Conservation (phyloP, 176 grass and related monocot species). For the Cenchrus americanus region DNA sequence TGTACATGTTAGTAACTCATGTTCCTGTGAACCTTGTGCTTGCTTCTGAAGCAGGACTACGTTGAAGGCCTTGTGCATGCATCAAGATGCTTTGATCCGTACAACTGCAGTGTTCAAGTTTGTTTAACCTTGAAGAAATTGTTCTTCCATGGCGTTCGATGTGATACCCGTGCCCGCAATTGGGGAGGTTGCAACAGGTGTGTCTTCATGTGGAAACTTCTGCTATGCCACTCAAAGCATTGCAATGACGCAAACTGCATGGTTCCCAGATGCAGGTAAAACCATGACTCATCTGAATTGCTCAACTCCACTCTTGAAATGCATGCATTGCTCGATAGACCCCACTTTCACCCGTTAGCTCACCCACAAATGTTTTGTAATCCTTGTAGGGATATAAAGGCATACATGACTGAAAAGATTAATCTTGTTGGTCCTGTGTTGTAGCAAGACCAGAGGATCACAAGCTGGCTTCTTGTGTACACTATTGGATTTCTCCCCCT, state of each 20-base stretch:
- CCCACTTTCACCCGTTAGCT: background rate
- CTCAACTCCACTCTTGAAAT: background rate
- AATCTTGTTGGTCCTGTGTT: conserved; percentile 1
- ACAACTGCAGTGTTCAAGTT: conserved; percentile 44
- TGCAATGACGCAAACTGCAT: conserved; percentile 21
- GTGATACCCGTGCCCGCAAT: conserved; percentile 43
- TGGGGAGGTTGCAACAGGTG: conserved; percentile 63
- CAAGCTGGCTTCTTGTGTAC: conserved; percentile 31
- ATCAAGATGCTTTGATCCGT: conserved; percentile 58
- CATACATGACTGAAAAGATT: conserved; percentile 19
- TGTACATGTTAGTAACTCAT: background rate
- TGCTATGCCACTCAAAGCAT: conserved; percentile 49
- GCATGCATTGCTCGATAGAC: background rate
- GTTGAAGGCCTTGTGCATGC: conserved; percentile 74
- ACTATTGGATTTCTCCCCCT: background rate
- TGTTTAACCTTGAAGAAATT: conserved; percentile 68
- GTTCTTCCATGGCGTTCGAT: conserved; percentile 77
- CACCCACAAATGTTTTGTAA: background rate
- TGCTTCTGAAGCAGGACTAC: conserved; percentile 61
- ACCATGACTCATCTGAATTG: conserved; percentile 6
- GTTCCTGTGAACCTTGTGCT: conserved; percentile 21
- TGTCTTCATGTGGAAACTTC: conserved; percentile 77
- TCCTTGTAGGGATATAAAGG: conserved; percentile 54
- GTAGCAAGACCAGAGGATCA: conserved; percentile 9
- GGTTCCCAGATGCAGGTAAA: conserved; percentile 67